These are phyloP conservation scores for Scutellaria galericulata DNA, from an alignment of 257 asterid genomes.

Conservation along the genomic window DNA sequence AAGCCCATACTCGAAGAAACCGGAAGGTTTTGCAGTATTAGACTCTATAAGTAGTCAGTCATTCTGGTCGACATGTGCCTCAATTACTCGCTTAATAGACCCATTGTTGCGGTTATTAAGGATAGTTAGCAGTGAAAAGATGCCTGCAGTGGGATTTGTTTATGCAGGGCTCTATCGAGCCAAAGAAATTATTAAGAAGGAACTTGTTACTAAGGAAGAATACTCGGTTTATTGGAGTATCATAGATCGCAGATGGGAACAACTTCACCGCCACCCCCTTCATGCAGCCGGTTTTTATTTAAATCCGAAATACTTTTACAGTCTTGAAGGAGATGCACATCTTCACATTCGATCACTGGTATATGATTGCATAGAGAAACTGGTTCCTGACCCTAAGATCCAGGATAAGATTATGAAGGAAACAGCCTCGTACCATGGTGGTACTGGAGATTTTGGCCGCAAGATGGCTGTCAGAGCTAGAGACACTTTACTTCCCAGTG, in stretches of 20 bases:
- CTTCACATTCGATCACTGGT: conserved; percentile 76
- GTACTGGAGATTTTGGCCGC: conserved; percentile 91
- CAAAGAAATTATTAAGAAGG: conserved; percentile 87
- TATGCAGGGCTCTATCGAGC: conserved; percentile 87
- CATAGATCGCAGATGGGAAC: conserved; percentile 88
- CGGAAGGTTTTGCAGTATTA: conserved; percentile 58
- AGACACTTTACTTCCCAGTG: conserved; percentile 82
- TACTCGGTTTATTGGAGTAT: conserved; percentile 80
- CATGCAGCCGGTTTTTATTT: conserved; percentile 92
- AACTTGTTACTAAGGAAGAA: conserved; percentile 61
- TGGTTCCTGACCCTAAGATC: conserved; percentile 74
- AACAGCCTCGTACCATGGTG: conserved; percentile 68
- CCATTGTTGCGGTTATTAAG: conserved; percentile 76
- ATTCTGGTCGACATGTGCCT: conserved; percentile 74
- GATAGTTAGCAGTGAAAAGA: conserved; percentile 76
- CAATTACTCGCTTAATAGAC: conserved; percentile 55
- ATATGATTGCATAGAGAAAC: conserved; percentile 83
- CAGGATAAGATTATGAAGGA: conserved; percentile 90
- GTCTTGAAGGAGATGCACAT: conserved; percentile 76
- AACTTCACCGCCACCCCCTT: conserved; percentile 80
- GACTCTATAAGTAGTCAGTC: conserved; percentile 60
- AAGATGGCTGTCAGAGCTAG: conserved; percentile 95
- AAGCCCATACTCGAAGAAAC: conserved; percentile 69
- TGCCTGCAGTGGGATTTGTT: conserved; percentile 86
- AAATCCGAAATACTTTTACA: conserved; percentile 86